These are phyloP conservation scores for Parietaria judaica DNA, from an alignment of 306 rosid genomes.

Conservation along the genomic window DNA sequence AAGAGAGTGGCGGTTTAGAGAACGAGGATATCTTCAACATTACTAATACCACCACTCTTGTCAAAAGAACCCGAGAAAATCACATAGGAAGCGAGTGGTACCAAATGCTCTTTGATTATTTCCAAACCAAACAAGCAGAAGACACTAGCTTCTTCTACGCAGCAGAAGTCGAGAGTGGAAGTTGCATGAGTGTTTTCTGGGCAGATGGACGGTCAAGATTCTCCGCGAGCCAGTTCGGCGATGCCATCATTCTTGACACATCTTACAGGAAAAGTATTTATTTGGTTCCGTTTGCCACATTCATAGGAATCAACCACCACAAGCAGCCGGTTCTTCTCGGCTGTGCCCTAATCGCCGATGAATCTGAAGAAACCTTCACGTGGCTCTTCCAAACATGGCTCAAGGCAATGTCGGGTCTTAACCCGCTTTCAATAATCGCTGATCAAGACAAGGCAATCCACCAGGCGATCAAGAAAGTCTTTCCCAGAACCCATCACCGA, in stretches of 20 bases:
- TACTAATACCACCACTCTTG: slow-evolving; percentile 32
- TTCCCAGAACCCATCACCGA: slow-evolving; percentile 71
- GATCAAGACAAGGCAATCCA: slow-evolving; percentile 82
- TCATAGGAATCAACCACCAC: slow-evolving; percentile 90
- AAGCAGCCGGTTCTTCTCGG: slow-evolving; percentile 91
- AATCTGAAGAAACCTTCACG: slow-evolving; percentile 74
- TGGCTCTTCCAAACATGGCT: slow-evolving; percentile 95
- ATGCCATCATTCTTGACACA: slow-evolving; percentile 66
- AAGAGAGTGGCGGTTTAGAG: slow-evolving; percentile 48
- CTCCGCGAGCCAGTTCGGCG: slow-evolving; percentile 89
- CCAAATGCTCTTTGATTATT: slow-evolving; percentile 61
- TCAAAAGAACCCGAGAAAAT: slow-evolving; percentile 66
- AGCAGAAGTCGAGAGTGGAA: slow-evolving; percentile 62
- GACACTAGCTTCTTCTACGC: slow-evolving; percentile 94
- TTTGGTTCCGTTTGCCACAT: slow-evolving; percentile 80
- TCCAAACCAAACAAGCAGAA: slow-evolving; percentile 78
- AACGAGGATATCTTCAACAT: slow-evolving; percentile 49
- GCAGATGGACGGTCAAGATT: slow-evolving; percentile 95
- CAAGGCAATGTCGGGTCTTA: slow-evolving; percentile 67
- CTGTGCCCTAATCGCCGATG: slow-evolving; percentile 87
- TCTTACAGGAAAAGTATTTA: slow-evolving; percentile 65
- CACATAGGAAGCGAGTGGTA: slow-evolving; percentile 81
- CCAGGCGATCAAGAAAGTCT: slow-evolving; percentile 58
- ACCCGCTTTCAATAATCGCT: slow-evolving; percentile 74
- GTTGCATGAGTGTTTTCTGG: slow-evolving; percentile 91